Conservation (phyloP, 2,329 filamentous ascomycete genomes). For the Piedraia hortae region DNA sequence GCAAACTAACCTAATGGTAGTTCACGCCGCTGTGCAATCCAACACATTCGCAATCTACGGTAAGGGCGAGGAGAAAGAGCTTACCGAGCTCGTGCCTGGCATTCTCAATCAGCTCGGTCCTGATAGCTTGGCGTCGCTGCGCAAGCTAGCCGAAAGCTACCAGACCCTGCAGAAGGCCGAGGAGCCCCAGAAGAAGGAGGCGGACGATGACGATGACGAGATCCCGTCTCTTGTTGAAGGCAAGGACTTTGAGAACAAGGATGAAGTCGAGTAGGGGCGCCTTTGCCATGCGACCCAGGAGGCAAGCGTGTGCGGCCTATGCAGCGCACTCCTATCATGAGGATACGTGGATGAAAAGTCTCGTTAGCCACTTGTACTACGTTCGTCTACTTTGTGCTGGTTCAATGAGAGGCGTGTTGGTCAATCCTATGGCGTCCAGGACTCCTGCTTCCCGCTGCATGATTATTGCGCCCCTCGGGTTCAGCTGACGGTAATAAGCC, state of each 20-base stretch:
- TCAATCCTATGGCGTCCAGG: too few relatives aligned
- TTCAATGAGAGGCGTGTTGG: too few relatives aligned
- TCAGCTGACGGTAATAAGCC: constrained; percentile 31
- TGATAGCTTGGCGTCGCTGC: constrained; percentile 87
- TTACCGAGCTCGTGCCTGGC: constrained; percentile 94
- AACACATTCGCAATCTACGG: constrained; percentile 99
- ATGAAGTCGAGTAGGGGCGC: constrained; percentile 49
- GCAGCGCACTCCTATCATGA: too few relatives aligned
- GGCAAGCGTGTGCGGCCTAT: too few relatives aligned
- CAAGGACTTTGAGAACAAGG: constrained; percentile 85
- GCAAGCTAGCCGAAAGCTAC: constrained; percentile 97
- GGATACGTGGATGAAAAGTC: too few relatives aligned
- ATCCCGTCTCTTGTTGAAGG: constrained; percentile 93
- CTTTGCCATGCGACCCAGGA: too few relatives aligned
- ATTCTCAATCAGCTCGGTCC: constrained; percentile 99
- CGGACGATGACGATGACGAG: constrained; percentile 44
- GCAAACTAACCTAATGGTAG: constrained; percentile 19
- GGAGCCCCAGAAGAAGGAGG: constrained; percentile 37
- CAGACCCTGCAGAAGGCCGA: constrained; percentile 94
- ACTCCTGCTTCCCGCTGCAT: constrained; percentile 17
- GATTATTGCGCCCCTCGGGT: constrained; percentile 25
- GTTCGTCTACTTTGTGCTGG: constrained; percentile 1
- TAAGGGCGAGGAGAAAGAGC: constrained; percentile 96
- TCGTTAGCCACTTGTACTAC: too few relatives aligned
- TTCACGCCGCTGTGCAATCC: constrained; percentile 85